Evolutionary conservation across 176 grass and related monocot genomes (phyloP).

Genomic region (Carex parvula): DNA sequence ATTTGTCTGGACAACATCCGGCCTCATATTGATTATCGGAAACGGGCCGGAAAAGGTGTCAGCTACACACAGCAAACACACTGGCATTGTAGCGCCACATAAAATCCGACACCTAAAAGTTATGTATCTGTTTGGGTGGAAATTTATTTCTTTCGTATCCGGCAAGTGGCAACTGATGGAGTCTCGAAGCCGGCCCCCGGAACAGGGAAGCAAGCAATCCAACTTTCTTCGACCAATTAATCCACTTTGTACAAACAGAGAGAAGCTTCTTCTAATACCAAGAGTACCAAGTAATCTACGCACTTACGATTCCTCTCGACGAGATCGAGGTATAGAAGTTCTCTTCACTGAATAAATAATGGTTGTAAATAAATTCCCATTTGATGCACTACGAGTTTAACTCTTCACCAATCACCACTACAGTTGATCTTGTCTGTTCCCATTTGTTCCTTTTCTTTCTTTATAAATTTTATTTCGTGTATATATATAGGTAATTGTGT

Average conservation of each 20-base stretch:
- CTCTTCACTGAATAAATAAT: not conserved
- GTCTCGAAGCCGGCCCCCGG: not conserved
- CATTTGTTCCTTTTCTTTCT: not conserved
- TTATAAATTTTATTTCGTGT: not conserved
- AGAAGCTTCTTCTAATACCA: not conserved
- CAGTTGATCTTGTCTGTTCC: not conserved
- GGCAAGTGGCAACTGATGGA: too few species aligned
- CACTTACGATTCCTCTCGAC: not conserved
- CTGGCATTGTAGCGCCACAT: not conserved
- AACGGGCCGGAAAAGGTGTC: not conserved
- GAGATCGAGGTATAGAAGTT: not conserved
- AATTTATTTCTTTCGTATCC: not conserved
- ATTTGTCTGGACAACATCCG: not conserved
- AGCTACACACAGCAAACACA: not conserved
- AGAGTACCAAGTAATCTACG: not conserved
- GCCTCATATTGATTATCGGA: not conserved
- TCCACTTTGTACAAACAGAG: not conserved
- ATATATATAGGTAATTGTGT: not conserved
- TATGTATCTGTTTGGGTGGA: not conserved
- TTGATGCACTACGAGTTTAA: not conserved
- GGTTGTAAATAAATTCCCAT: constrained; percentile 6
- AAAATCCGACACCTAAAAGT: not conserved
- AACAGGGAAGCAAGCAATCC: not conserved
- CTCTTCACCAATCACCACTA: not conserved
- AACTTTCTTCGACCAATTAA: not conserved